Evolutionary conservation across 768 basidiomycete genomes (phyloP).

Genomic region (Mycena venus): DNA sequence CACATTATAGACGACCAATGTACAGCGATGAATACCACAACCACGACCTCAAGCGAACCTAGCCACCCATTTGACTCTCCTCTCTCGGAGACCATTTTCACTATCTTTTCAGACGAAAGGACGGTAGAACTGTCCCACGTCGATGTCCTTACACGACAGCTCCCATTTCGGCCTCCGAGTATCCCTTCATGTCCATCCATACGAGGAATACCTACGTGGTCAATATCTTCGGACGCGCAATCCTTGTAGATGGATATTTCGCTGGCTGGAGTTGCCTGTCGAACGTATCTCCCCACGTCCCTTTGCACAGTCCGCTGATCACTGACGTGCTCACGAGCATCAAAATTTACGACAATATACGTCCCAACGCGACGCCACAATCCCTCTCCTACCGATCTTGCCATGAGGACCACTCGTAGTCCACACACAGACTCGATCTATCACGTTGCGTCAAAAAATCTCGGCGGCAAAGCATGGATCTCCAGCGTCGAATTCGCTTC

Average conservation of each 20-base stretch:
- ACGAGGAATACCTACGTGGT: neutral
- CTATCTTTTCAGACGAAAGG: neutral
- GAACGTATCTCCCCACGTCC: neutral
- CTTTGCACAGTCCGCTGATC: neutral
- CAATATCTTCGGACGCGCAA: neutral
- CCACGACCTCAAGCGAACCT: neutral
- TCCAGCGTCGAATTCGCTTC: conserved; percentile 3
- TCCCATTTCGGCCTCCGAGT: neutral
- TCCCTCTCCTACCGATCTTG: neutral
- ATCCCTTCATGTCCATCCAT: neutral
- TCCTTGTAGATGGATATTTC: conserved; percentile 3
- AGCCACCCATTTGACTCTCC: neutral
- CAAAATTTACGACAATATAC: conserved; percentile 4
- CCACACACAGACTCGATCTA: neutral
- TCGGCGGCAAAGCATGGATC: conserved; percentile 17
- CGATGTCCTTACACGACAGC: neutral
- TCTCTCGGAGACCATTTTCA: neutral
- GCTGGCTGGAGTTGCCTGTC: conserved; percentile 2
- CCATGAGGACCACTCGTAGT: neutral
- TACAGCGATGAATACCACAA: too few relatives aligned
- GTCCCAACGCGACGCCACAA: neutral
- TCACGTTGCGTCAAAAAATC: conserved; percentile 7
- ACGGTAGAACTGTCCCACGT: neutral
- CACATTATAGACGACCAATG: too few relatives aligned
- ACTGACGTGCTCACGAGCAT: conserved; percentile 17